A percentile compares a stretch with the other conserved stretches of the same genome.
phyloP scores from a whole-genome alignment of 139 green algal genomes.

The Tetradesmus obliquus region DNA sequence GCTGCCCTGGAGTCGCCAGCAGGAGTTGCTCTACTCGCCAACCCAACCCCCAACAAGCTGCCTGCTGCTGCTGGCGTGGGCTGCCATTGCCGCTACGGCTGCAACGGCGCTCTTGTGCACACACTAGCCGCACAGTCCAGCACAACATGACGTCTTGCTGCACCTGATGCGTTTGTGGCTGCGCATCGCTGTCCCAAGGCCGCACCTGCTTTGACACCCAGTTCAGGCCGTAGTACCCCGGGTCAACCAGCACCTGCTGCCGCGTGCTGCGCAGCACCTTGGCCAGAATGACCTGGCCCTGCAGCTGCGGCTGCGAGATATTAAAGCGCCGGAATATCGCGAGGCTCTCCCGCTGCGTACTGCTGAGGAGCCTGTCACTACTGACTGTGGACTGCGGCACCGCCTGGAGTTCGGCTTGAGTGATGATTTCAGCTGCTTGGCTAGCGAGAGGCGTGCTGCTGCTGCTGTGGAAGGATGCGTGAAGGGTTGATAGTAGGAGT shows the following conservation, averaged over 20 bases:
- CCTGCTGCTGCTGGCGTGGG: too few species aligned
- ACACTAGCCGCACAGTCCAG: too few species aligned
- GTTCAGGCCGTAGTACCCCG: slow-evolving; percentile 49
- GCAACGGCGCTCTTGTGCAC: too few species aligned
- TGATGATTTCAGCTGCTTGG: neutral
- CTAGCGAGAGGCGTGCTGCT: neutral
- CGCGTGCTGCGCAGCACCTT: slow-evolving; percentile 8
- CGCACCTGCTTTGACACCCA: neutral
- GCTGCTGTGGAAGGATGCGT: slow-evolving; percentile 10
- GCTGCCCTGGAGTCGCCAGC: too few species aligned
- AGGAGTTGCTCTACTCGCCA: too few species aligned
- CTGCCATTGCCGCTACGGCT: too few species aligned
- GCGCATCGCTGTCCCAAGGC: neutral
- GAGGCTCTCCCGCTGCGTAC: neutral
- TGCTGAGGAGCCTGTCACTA: neutral
- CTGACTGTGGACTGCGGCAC: neutral
- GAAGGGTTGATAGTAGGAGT: neutral
- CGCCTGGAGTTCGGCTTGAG: neutral
- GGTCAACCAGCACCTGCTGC: slow-evolving; percentile 43
- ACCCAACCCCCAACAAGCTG: too few species aligned
- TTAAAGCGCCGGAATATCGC: slow-evolving; percentile 35
- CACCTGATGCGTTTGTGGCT: neutral
- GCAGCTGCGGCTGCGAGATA: slow-evolving; percentile 16
- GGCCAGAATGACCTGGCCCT: slow-evolving; percentile 30
- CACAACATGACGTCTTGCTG: neutral